Evolutionary conservation across 352 stramenopile species (phyloP).

Genomic region (Pythium coloratum): DNA sequence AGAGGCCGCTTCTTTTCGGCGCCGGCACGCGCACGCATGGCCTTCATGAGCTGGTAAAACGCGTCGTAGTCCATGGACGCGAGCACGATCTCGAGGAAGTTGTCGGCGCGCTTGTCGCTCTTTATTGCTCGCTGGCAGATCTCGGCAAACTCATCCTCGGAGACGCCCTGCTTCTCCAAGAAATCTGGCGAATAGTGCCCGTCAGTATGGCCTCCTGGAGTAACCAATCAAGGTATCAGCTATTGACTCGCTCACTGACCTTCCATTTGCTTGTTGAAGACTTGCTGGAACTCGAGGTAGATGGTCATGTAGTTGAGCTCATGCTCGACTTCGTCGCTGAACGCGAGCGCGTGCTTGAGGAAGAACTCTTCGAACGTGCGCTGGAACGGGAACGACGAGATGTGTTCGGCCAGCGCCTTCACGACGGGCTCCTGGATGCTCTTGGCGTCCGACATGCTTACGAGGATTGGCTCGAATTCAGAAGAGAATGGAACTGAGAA

Average conservation of each 20-base stretch:
- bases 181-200: constrained; percentile 38
- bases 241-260: constrained; percentile 4
- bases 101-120: constrained; percentile 53
- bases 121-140: constrained; percentile 57
- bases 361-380: constrained; percentile 77
- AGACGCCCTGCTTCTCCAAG: constrained; percentile 42
- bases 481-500: background rate
- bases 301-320: constrained; percentile 73
- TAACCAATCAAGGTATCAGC: too few species aligned
- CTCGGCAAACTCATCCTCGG: constrained; percentile 59
- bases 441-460: constrained; percentile 27
- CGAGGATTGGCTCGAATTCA: too few species aligned
- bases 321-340: constrained; percentile 68
- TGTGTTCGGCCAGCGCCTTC: constrained; percentile 59
- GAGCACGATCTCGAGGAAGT: constrained; percentile 76
- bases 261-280: constrained; percentile 76
- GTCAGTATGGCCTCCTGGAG: too few species aligned
- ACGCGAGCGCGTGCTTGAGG: constrained; percentile 59
- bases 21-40: constrained; percentile 56
- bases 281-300: constrained; percentile 68
- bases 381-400: constrained; percentile 61
- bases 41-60: constrained; percentile 74
- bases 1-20: constrained; percentile 37
- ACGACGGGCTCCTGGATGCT: constrained; percentile 61
- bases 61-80: constrained; percentile 80